Percentiles rank a stretch among this genome's conserved stretches.
These are phyloP conservation scores for Gossypium anomalum DNA, from an alignment of 345 rosid genomes.

Conservation along the genomic window DNA sequence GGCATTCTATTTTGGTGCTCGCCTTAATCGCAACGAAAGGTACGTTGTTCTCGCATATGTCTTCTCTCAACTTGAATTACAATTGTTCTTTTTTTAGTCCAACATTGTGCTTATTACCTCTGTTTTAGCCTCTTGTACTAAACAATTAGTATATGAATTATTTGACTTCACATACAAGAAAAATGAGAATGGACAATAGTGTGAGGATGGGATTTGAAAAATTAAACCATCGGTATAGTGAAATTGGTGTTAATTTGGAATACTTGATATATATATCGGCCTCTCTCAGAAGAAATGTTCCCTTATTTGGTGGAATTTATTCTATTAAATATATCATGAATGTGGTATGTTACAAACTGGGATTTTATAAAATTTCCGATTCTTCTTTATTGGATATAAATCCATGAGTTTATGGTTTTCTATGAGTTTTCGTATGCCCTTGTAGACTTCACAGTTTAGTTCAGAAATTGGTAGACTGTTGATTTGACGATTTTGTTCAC, in stretches of 20 bases:
- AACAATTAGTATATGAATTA: neutral
- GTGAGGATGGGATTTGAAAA: neutral
- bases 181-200: neutral
- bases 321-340: neutral
- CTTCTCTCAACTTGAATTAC: neutral
- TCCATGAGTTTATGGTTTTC: neutral
- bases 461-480: neutral
- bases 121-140: neutral
- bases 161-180: neutral
- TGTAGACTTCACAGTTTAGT: neutral
- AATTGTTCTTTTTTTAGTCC: neutral
- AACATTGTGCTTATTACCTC: neutral
- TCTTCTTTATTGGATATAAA: neutral
- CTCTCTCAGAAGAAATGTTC: neutral
- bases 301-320: neutral
- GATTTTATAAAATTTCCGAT: neutral
- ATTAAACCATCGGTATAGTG: neutral
- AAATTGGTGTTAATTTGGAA: neutral
- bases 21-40: conserved; percentile 73
- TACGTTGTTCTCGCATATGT: conserved; percentile 11
- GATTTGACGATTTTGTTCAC: neutral
- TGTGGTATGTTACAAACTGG: neutral
- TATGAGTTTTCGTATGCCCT: neutral
- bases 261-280: neutral
- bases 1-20: conserved; percentile 76